A percentile compares a stretch with the other conserved stretches of the same genome.
Evolutionary conservation across 805 yeast species (phyloP).

Genomic region (Lipomyces chichibuensis): DNA sequence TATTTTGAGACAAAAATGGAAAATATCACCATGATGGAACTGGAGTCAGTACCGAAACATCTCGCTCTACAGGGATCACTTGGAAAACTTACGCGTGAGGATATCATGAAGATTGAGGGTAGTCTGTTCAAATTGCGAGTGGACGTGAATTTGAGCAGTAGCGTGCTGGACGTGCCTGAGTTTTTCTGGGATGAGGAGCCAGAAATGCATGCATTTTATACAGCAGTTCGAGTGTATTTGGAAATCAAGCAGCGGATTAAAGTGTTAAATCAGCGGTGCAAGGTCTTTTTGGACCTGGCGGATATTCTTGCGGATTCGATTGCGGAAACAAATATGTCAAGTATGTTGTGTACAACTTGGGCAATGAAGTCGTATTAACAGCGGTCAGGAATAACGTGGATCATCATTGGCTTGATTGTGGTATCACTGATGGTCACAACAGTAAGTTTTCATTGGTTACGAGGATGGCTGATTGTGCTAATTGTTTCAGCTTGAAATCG

Average conservation of each 20-base stretch:
- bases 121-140: slow-evolving; percentile 85
- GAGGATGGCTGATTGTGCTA: neutral
- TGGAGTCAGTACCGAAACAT: slow-evolving; percentile 82
- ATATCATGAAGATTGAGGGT: slow-evolving; percentile 85
- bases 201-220: slow-evolving; percentile 87
- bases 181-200: slow-evolving; percentile 96
- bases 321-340: slow-evolving; percentile 87
- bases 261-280: slow-evolving; percentile 90
- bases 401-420: slow-evolving; percentile 80
- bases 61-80: slow-evolving; percentile 87
- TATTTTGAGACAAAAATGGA: slow-evolving; percentile 92
- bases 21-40: slow-evolving; percentile 45
- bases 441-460: slow-evolving; percentile 13
- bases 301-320: slow-evolving; percentile 92
- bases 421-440: slow-evolving; percentile 73
- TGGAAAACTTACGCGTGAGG: slow-evolving; percentile 75
- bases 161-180: slow-evolving; percentile 91
- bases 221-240: slow-evolving; percentile 85
- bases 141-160: slow-evolving; percentile 88
- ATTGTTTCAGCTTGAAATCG: slow-evolving; percentile 11
- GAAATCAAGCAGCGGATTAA: slow-evolving; percentile 95
- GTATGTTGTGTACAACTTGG: slow-evolving; percentile 41
- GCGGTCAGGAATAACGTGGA: slow-evolving; percentile 64
- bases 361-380: neutral
- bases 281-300: slow-evolving; percentile 89